These are phyloP conservation scores for Acanthamoeba sp. DNA, from an alignment of 208 protist species.

Conservation along the genomic window DNA sequence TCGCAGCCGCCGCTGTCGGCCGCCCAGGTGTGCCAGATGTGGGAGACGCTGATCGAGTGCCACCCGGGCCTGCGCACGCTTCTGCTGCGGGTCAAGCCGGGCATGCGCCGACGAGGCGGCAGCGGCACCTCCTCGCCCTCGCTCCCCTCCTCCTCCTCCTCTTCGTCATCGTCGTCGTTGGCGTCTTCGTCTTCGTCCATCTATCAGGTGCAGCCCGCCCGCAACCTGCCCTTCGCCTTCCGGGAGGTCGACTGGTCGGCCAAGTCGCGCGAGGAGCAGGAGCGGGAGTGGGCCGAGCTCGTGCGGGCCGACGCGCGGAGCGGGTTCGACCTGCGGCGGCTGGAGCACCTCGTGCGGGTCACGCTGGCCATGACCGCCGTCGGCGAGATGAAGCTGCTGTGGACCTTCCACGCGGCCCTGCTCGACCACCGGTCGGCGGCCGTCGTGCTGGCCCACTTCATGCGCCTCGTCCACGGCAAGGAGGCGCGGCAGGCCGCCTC, in stretches of 20 bases:
- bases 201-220: background rate
- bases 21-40: background rate
- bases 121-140: background rate
- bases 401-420: conserved; percentile 18
- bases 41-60: background rate
- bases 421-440: background rate
- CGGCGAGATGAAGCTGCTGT: background rate
- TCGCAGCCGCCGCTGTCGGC: background rate
- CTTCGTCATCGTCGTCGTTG: background rate
- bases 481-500: background rate
- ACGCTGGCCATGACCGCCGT: background rate
- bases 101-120: background rate
- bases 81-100: conserved; percentile 2
- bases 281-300: background rate
- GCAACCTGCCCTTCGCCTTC: background rate
- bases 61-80: conserved; percentile 1
- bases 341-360: background rate
- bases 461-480: background rate
- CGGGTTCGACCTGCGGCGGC: background rate
- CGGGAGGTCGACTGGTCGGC: conserved; percentile 19
- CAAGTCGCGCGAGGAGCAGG: conserved; percentile 7
- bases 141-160: background rate
- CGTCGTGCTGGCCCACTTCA: background rate
- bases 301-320: background rate
- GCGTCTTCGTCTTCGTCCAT: background rate